A percentile compares a stretch with the other conserved stretches of the same genome.
Conservation (phyloP, 768 basidiomycete species). For the Tulasnella sp. region DNA sequence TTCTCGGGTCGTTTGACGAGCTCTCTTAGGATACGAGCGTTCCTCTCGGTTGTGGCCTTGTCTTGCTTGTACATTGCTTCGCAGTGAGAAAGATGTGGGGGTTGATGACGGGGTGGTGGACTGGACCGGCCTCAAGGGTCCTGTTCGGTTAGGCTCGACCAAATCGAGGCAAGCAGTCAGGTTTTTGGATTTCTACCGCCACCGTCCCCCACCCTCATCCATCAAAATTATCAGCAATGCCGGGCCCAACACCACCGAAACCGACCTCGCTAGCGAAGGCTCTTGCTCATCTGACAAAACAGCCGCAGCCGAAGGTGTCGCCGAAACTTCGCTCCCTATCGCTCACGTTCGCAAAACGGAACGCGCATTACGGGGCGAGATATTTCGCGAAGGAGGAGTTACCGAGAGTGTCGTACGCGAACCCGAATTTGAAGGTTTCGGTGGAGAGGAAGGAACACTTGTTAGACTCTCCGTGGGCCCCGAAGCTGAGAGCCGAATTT, state of each 20-base stretch:
- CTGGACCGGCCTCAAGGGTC: not conserved
- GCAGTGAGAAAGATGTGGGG: not conserved
- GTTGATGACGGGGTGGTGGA: not conserved
- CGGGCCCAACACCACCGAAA: not conserved
- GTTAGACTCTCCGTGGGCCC: conserved; percentile 43
- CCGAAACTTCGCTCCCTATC: conserved; percentile 1
- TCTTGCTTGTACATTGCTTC: conserved; percentile 39
- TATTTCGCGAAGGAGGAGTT: conserved; percentile 74
- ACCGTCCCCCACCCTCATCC: not conserved
- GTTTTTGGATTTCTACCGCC: not conserved
- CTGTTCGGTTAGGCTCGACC: not conserved
- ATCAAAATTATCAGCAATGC: not conserved
- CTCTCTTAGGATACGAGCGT: conserved; percentile 69
- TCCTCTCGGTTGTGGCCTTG: conserved; percentile 72
- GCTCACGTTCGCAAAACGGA: conserved; percentile 10
- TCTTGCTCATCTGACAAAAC: not conserved
- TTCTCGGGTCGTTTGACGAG: conserved; percentile 84
- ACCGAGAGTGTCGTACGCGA: conserved; percentile 65
- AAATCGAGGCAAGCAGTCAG: not conserved
- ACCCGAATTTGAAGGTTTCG: conserved; percentile 51
- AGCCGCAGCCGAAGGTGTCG: conserved; percentile 8
- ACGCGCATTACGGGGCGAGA: conserved; percentile 23
- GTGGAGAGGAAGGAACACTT: conserved; percentile 46
- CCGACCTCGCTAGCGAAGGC: conserved; percentile 13
- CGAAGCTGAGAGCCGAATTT: conserved; percentile 50